Conservation (phyloP, 2,329 filamentous ascomycete species). For the Monosporascus sp. region DNA sequence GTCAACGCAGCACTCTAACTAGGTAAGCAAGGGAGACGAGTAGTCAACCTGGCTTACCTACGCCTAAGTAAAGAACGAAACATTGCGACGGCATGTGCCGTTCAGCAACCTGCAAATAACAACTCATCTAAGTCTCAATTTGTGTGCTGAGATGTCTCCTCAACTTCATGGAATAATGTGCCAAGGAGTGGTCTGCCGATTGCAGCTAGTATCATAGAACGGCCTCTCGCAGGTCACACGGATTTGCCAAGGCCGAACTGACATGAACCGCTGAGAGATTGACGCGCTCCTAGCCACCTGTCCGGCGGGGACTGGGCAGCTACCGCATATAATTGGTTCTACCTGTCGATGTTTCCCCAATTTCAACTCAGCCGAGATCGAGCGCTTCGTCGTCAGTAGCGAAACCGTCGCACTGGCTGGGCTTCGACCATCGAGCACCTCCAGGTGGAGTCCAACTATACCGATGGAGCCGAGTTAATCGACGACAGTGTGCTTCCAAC, state of each 20-base stretch:
- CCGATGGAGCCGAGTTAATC: neutral
- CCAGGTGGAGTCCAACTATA: neutral
- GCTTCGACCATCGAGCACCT: neutral
- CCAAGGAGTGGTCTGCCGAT: neutral
- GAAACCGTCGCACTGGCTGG: neutral
- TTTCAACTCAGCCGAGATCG: neutral
- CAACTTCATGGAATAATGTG: neutral
- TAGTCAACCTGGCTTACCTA: neutral
- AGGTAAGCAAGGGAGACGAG: neutral
- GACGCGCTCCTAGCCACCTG: neutral
- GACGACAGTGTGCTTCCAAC: neutral
- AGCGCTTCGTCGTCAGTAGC: neutral
- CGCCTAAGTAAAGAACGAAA: neutral
- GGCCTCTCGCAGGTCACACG: neutral
- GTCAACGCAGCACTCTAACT: neutral
- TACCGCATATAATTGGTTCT: neutral
- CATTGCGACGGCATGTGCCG: neutral
- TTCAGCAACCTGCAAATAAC: neutral
- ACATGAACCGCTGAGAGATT: neutral
- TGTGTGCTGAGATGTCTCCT: neutral
- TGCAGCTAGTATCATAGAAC: neutral
- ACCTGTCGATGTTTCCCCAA: neutral
- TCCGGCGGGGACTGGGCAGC: neutral
- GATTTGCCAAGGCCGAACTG: neutral
- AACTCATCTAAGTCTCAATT: neutral